Percentiles rank a stretch among this genome's conserved stretches.
phyloP scores from a whole-genome alignment of 2,329 filamentous ascomycete genomes.

The Lasiodiplodia citricola region DNA sequence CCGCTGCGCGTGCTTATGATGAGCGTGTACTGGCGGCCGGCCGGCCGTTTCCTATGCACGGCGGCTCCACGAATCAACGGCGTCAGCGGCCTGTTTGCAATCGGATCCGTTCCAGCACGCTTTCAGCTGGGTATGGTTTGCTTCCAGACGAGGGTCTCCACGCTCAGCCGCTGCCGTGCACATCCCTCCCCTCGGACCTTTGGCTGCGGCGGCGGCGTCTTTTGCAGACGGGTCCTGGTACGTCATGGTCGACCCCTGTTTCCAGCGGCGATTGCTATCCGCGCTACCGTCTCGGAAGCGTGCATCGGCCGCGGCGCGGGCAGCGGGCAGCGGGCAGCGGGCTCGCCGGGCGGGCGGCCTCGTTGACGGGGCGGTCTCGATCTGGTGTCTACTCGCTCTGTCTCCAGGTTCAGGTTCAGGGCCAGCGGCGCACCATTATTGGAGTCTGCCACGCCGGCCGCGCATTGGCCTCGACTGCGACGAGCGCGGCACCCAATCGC shows the following conservation, averaged over 20 bases:
- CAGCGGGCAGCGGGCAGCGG: constrained; percentile 20
- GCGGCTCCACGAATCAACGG: constrained; percentile 21
- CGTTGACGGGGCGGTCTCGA: constrained; percentile 10
- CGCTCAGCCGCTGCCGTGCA: constrained; percentile 22
- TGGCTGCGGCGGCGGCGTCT: constrained; percentile 10
- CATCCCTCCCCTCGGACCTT: constrained; percentile 14
- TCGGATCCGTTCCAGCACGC: constrained; percentile 14
- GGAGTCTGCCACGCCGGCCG: constrained; percentile 21
- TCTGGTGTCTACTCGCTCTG: constrained; percentile 1
- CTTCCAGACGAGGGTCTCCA: constrained; percentile 12
- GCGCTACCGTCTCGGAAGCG: constrained; percentile 21
- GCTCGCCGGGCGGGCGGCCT: constrained; percentile 13
- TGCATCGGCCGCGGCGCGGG: constrained; percentile 22
- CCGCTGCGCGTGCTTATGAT: not conserved
- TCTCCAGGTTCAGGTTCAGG: constrained; percentile 12
- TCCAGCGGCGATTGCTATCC: constrained; percentile 22
- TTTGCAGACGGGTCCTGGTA: not conserved
- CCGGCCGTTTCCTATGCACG: not conserved
- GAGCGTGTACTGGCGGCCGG: not conserved
- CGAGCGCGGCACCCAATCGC: constrained; percentile 20
- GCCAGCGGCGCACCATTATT: constrained; percentile 9
- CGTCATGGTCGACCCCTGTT: constrained; percentile 18
- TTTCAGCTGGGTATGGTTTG: constrained; percentile 2
- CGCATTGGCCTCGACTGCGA: constrained; percentile 7
- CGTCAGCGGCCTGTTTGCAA: constrained; percentile 12